These are phyloP conservation scores for Daldinia loculata DNA, from an alignment of 495 filamentous ascomycete genomes.

Conservation along the genomic window DNA sequence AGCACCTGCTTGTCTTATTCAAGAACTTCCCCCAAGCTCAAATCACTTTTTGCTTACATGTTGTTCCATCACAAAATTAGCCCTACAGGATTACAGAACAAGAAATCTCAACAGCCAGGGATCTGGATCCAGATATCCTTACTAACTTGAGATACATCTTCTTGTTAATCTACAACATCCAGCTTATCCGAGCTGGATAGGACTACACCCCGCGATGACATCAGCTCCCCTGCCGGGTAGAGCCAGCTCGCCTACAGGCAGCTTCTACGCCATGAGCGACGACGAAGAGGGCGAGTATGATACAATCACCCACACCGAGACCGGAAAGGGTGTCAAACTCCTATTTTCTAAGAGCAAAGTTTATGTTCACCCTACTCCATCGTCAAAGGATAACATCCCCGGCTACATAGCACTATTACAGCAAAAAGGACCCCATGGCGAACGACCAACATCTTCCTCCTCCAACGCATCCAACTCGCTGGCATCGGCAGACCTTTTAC, in stretches of 20 bases:
- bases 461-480: constrained; percentile 51
- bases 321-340: constrained; percentile 90
- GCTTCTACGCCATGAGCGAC: constrained; percentile 96
- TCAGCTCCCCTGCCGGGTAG: constrained; percentile 44
- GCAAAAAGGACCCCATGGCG: constrained; percentile 71
- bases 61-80: constrained; percentile 33
- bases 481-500: constrained; percentile 73
- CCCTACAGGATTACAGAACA: constrained; percentile 14
- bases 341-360: constrained; percentile 98
- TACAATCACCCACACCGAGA: constrained; percentile 85
- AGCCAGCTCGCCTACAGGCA: constrained; percentile 78
- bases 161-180: constrained; percentile 27
- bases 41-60: constrained; percentile 24
- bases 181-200: constrained; percentile 32
- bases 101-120: constrained; percentile 10
- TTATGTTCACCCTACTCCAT: constrained; percentile 96
- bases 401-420: constrained; percentile 95
- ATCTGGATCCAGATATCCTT: constrained; percentile 12
- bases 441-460: constrained; percentile 62
- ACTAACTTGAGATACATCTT: constrained; percentile 14
- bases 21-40: constrained; percentile 17
- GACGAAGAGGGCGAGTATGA: constrained; percentile 96
- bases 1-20: constrained; percentile 25
- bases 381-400: constrained; percentile 93
- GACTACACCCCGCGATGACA: constrained; percentile 45